A percentile compares a stretch with the other conserved stretches of the same genome.
phyloP scores from a whole-genome alignment of 768 basidiomycete genomes.

The Boletus vermiculosoides region DNA sequence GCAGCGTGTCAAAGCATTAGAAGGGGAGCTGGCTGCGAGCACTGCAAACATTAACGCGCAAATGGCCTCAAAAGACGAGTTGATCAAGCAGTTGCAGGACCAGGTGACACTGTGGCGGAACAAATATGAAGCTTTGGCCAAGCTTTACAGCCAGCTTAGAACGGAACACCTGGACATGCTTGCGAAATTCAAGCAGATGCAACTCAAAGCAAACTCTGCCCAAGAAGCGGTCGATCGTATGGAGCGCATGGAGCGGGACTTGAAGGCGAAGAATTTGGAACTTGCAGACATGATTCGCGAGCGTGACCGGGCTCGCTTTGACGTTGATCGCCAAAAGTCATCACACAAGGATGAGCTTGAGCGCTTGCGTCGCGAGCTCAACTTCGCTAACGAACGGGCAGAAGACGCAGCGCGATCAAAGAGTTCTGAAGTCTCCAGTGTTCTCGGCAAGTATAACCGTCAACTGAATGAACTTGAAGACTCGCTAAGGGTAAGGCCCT shows the following conservation, averaged over 20 bases:
- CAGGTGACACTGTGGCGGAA: slow-evolving; percentile 97
- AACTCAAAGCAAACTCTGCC: slow-evolving; percentile 96
- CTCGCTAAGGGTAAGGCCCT: slow-evolving; percentile 70
- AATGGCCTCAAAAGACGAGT: slow-evolving; percentile 87
- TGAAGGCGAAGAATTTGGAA: slow-evolving; percentile 98
- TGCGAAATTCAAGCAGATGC: slow-evolving; percentile 94
- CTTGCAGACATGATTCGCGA: slow-evolving; percentile 99
- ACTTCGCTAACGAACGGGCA: slow-evolving; percentile 96
- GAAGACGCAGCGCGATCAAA: slow-evolving; percentile 90
- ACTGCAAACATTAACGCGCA: slow-evolving; percentile 79
- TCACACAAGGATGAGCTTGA: slow-evolving; percentile 96
- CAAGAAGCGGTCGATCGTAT: slow-evolving; percentile 98
- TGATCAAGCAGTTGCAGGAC: slow-evolving; percentile 94
- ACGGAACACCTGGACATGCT: slow-evolving; percentile 98
- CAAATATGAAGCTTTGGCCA: slow-evolving; percentile 98
- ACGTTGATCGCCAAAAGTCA: slow-evolving; percentile 89
- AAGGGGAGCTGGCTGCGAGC: slow-evolving; percentile 80
- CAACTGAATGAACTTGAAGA: slow-evolving; percentile 97
- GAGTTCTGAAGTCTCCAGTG: slow-evolving; percentile 85
- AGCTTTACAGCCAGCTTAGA: slow-evolving; percentile 96
- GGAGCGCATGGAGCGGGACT: slow-evolving; percentile 98
- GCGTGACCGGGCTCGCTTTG: slow-evolving; percentile 92
- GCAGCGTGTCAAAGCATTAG: slow-evolving; percentile 93
- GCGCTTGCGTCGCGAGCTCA: slow-evolving; percentile 85
- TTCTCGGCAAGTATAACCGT: slow-evolving; percentile 92